Percentiles rank a stretch among this genome's conserved stretches.
phyloP scores from a whole-genome alignment of 169 alveolate species.

The Amoebophrya sp. region DNA sequence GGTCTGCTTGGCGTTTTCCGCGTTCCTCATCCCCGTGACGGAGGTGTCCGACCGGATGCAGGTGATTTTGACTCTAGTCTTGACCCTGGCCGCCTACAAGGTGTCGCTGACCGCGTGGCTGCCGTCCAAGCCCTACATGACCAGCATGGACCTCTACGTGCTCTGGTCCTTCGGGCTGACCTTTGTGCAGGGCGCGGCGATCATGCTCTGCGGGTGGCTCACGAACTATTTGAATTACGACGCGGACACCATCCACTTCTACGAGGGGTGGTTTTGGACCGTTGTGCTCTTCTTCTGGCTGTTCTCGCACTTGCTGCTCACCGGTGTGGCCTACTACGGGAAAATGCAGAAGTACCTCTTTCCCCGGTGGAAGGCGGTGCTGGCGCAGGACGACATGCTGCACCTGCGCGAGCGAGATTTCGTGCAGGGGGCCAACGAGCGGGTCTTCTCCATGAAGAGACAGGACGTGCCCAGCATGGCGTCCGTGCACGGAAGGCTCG shows the following conservation, averaged over 20 bases:
- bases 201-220: not conserved
- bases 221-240: not conserved
- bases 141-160: not conserved
- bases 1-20: not conserved
- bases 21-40: not conserved
- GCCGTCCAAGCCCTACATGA: not conserved
- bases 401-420: not conserved
- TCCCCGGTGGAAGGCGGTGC: not conserved
- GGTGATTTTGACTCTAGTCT: not conserved
- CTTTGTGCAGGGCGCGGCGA: constrained; percentile 1
- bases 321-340: not conserved
- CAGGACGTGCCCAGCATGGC: not conserved
- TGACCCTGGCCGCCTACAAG: constrained; percentile 5
- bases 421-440: constrained; percentile 15
- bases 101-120: not conserved
- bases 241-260: not conserved
- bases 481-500: not conserved
- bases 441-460: not conserved
- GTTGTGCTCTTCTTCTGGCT: not conserved
- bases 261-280: not conserved
- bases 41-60: not conserved
- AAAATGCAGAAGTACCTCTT: not conserved
- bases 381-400: constrained; percentile 9
- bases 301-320: not conserved
- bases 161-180: not conserved